A percentile compares a stretch with the other conserved stretches of the same genome.
Evolutionary conservation across 2,329 filamentous ascomycete species (phyloP).

Genomic region (Neurospora crassa): DNA sequence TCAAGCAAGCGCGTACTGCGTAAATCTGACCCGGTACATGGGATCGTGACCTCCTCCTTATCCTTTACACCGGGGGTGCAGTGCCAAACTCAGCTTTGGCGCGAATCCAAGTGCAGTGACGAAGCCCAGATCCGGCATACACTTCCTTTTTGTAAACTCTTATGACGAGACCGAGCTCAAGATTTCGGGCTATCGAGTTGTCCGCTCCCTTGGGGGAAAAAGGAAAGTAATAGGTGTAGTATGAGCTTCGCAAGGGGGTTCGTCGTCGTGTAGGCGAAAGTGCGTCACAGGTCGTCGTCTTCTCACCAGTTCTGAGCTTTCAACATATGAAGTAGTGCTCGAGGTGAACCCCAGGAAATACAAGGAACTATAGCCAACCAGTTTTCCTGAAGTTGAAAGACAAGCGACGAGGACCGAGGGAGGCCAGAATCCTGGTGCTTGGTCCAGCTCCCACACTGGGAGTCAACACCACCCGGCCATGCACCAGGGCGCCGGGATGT

Average conservation of each 20-base stretch:
- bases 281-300: neutral
- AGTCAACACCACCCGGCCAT: constrained; percentile 6
- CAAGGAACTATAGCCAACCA: neutral
- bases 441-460: neutral
- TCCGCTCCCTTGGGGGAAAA: neutral
- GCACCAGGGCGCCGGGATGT: constrained; percentile 19
- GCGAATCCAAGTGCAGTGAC: constrained; percentile 5
- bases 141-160: constrained; percentile 2
- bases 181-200: neutral
- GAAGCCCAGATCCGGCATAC: constrained; percentile 14
- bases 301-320: neutral
- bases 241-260: neutral
- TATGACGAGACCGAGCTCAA: neutral
- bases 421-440: constrained; percentile 1
- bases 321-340: neutral
- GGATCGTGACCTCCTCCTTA: neutral
- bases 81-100: neutral
- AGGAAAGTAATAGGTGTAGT: neutral
- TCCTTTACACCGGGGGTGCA: constrained; percentile 2
- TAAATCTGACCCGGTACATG: neutral
- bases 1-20: neutral
- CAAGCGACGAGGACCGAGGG: constrained; percentile 1
- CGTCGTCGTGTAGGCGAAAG: neutral
- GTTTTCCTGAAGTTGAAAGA: neutral
- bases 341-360: neutral